phyloP scores from a whole-genome alignment of 2,329 filamentous ascomycete genomes.

The Epichloe typhina region DNA sequence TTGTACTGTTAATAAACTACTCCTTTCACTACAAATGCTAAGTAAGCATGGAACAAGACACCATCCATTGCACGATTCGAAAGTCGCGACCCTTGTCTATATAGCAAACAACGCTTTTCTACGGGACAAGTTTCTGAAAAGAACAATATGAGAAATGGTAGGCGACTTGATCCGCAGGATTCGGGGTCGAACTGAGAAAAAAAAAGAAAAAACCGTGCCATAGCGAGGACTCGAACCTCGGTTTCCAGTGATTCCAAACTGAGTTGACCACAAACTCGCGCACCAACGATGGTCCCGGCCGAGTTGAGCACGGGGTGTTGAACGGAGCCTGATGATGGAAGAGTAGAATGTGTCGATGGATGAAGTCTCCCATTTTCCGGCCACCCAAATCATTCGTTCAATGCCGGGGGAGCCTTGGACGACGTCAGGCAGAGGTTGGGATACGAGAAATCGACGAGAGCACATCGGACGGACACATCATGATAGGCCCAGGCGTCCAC shows the following conservation, averaged over 20 bases:
- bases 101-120: too few species aligned
- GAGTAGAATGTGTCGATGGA: background rate
- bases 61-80: too few species aligned
- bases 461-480: too few species aligned
- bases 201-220: background rate
- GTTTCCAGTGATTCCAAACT: constrained; percentile 5
- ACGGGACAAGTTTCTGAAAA: too few species aligned
- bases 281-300: background rate
- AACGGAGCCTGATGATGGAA: background rate
- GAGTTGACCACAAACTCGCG: constrained; percentile 6
- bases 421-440: too few species aligned
- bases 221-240: constrained; percentile 9
- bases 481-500: background rate
- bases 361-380: background rate
- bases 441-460: too few species aligned
- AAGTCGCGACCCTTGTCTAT: too few species aligned
- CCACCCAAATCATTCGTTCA: background rate
- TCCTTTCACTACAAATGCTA: too few species aligned
- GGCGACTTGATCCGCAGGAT: background rate
- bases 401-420: too few species aligned
- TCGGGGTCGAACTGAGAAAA: background rate
- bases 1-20: too few species aligned
- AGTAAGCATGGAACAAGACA: too few species aligned
- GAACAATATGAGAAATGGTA: too few species aligned
- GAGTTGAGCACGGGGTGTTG: background rate